Evolutionary conservation across 2,329 filamentous ascomycete species (phyloP).

Genomic region (Exophiala spinifera): DNA sequence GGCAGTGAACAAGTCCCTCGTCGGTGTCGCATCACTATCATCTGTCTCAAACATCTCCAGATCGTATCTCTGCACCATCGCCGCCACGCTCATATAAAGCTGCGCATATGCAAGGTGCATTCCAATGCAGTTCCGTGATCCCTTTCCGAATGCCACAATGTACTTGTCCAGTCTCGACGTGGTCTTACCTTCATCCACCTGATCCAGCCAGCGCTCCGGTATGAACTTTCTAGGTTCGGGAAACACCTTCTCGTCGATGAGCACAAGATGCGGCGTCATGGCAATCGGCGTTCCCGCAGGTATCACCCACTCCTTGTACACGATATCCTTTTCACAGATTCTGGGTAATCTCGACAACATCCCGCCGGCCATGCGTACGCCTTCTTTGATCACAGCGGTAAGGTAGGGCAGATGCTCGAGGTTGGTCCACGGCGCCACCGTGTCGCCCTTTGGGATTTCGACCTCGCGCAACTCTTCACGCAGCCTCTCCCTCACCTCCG

Average conservation of each 20-base stretch:
- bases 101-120: constrained; percentile 34
- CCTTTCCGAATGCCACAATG: constrained; percentile 39
- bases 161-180: constrained; percentile 31
- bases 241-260: constrained; percentile 36
- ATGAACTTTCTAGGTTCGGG: constrained; percentile 31
- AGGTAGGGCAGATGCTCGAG: constrained; percentile 34
- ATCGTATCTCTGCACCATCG: constrained; percentile 26
- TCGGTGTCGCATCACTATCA: constrained; percentile 21
- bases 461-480: constrained; percentile 15
- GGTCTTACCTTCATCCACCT: constrained; percentile 5
- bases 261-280: constrained; percentile 31
- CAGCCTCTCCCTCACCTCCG: constrained; percentile 9
- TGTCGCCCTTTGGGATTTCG: constrained; percentile 8
- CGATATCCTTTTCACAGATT: constrained; percentile 27
- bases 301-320: constrained; percentile 34
- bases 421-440: constrained; percentile 21
- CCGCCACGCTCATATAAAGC: constrained; percentile 31
- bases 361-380: constrained; percentile 30
- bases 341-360: constrained; percentile 25
- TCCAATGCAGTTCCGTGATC: constrained; percentile 36
- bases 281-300: constrained; percentile 33
- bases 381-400: constrained; percentile 33
- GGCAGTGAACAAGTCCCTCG: constrained; percentile 23
- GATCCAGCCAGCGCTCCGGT: constrained; percentile 34
- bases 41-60: constrained; percentile 27